Base-by-base conservation (phyloP, 176 grass and related monocot genomes). In the Raddia guianensis region DNA sequence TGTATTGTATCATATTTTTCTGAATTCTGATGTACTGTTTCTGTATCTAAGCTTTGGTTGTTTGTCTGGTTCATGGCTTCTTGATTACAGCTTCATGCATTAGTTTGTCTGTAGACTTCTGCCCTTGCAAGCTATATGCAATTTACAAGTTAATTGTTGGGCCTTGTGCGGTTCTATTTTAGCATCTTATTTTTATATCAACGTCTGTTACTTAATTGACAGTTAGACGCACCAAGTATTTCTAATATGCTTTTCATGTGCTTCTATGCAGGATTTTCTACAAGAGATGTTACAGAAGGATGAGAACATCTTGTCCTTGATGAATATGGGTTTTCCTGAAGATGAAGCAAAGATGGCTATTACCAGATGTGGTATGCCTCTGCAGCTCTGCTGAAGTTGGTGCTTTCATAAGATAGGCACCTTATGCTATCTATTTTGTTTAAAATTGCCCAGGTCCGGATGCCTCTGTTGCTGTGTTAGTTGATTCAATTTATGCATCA, bases 291-390 rank as follows among this genome's bases (percentile, higher is more conserved):
- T 86, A 49, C 84, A 87, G 58, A 81, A 56, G 59, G 92, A 91
- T 9, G 78, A 70, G 27, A 99, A 91, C 75, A 48, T 95, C 1
- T 15, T 56, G 57, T 84, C 69, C 15, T 87, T 99, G 72, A 73
- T 93, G 50, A 78, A 80, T 50, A 93, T 99, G 92, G 96, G 96
- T 32, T 95, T 90, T 86, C 64, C 75, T 50, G 85, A 89, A 77
- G 73, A 87, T 10, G 92, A 91, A 67, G 90, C 82, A 16, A 79
- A 70, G 60, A 57, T 81, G 82, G 90, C 96, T 45, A 78, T 99
- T 49, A 45, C 78, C 32, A 99, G 88, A 99, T 99, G 96, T 11
- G 96, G 96, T 99, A 88, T 76, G 65, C 79, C 76, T 89, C 47
- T 40, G 37, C 4, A 40, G 37, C 37, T 86, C 53, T 53, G 12